These are phyloP conservation scores for Exophiala viscosa DNA, from an alignment of 2,329 filamentous ascomycete genomes.

Conservation along the genomic window DNA sequence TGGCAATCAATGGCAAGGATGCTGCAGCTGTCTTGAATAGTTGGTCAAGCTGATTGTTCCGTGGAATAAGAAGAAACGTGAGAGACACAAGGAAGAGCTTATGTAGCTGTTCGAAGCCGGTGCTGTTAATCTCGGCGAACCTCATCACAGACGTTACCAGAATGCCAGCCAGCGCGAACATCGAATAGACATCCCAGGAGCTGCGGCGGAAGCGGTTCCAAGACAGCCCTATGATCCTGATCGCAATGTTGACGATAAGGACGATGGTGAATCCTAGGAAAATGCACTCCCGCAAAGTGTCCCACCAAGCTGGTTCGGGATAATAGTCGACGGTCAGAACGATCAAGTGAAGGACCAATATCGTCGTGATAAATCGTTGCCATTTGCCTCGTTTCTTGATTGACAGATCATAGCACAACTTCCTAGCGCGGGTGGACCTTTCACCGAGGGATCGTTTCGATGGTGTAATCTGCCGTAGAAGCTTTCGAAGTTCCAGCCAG, in stretches of 20 bases:
- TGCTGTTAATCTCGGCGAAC: conserved; percentile 54
- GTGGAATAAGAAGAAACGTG: conserved; percentile 82
- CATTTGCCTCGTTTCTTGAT: conserved; percentile 91
- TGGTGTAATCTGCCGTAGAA: conserved; percentile 86
- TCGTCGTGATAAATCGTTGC: conserved; percentile 75
- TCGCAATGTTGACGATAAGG: conserved; percentile 75
- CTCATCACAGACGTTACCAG: conserved; percentile 78
- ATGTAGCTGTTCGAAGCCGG: conserved; percentile 74
- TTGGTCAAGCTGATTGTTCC: conserved; percentile 95
- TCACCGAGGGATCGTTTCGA: conserved; percentile 86
- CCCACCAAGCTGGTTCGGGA: conserved; percentile 69
- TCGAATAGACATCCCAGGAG: conserved; percentile 90
- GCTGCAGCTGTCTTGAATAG: conserved; percentile 98
- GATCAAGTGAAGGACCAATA: conserved; percentile 77
- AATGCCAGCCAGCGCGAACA: conserved; percentile 74
- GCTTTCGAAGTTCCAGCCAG: conserved; percentile 91
- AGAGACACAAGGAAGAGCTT: conserved; percentile 93
- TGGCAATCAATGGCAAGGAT: conserved; percentile 83
- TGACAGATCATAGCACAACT: conserved; percentile 91
- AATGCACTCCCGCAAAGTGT: conserved; percentile 62
- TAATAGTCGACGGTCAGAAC: conserved; percentile 84
- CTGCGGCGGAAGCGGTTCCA: conserved; percentile 90
- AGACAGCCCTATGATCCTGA: conserved; percentile 82
- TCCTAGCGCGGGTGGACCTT: conserved; percentile 72
- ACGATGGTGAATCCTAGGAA: conserved; percentile 79